Evolutionary conservation across 2,329 filamentous ascomycete genomes (phyloP).

Genomic region (Fusarium sp.): DNA sequence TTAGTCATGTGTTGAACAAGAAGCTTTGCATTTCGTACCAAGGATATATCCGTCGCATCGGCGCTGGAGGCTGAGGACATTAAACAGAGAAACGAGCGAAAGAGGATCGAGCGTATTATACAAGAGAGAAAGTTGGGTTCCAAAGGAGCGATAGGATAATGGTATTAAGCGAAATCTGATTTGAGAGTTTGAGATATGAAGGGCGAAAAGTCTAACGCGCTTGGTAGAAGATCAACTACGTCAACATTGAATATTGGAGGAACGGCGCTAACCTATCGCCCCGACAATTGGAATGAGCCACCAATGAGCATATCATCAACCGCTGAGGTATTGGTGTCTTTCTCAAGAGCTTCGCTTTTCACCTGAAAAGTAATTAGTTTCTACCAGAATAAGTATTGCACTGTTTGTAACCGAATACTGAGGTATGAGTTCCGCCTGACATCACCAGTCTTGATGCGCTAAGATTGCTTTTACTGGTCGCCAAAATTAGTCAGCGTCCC

Average conservation of each 20-base stretch:
- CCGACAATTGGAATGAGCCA: not conserved
- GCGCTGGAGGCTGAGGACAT: constrained; percentile 16
- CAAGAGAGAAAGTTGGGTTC: not conserved
- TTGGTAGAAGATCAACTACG: constrained; percentile 14
- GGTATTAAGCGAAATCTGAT: not conserved
- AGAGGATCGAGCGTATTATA: fast-evolving
- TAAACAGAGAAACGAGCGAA: not conserved
- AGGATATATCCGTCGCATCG: constrained; percentile 24
- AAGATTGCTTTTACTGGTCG: not conserved
- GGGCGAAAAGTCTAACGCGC: not conserved
- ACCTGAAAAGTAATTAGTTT: not conserved
- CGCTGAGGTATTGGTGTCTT: fast-evolving
- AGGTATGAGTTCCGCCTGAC: not conserved
- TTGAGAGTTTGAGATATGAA: not conserved
- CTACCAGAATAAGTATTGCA: fast-evolving
- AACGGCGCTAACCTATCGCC: constrained; percentile 1
- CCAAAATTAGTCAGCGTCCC: not conserved
- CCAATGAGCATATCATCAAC: not conserved
- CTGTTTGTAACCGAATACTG: not conserved
- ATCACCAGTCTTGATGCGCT: not conserved
- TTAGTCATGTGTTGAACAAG: not conserved
- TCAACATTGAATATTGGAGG: not conserved
- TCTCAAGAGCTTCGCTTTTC: not conserved
- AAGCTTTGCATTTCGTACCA: not conserved
- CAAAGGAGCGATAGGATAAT: too few species aligned